Percentiles rank a stretch among this genome's conserved stretches.
phyloP scores from a whole-genome alignment of 371 early-diverging fungal species.

The Mortierella sp. region DNA sequence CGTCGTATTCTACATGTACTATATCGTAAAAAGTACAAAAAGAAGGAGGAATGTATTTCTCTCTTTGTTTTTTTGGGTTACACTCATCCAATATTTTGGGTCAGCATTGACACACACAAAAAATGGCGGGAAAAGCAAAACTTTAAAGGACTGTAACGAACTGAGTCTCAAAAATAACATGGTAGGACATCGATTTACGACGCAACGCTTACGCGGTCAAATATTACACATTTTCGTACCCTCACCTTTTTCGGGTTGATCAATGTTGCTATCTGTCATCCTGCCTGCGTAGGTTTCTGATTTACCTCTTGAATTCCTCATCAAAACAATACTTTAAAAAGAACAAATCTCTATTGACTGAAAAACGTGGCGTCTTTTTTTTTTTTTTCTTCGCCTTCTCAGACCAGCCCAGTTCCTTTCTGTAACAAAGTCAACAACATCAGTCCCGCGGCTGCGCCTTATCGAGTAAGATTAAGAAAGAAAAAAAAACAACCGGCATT shows the following conservation, averaged over 20 bases:
- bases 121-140: slow-evolving; percentile 21
- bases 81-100: slow-evolving; percentile 6
- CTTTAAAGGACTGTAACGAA: neutral
- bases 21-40: neutral
- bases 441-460: neutral
- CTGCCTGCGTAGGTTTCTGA: no score
- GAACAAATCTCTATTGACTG: neutral
- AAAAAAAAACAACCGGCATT: neutral
- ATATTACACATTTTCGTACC: no score
- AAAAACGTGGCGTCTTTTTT: neutral
- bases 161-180: slow-evolving; percentile 8
- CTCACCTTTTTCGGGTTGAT: no score
- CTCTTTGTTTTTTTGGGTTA: neutral
- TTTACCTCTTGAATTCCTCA: no score
- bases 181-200: neutral
- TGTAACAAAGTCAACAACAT: neutral
- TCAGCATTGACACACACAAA: slow-evolving; percentile 1
- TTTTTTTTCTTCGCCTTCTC: no score
- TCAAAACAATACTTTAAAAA: no score
- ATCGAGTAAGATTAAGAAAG: neutral
- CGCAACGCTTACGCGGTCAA: slow-evolving; percentile 1
- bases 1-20: neutral
- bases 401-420: no score
- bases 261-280: no score
- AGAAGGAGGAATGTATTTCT: neutral